Conservation (phyloP, 495 filamentous ascomycete genomes). For the Neurospora sp. region DNA sequence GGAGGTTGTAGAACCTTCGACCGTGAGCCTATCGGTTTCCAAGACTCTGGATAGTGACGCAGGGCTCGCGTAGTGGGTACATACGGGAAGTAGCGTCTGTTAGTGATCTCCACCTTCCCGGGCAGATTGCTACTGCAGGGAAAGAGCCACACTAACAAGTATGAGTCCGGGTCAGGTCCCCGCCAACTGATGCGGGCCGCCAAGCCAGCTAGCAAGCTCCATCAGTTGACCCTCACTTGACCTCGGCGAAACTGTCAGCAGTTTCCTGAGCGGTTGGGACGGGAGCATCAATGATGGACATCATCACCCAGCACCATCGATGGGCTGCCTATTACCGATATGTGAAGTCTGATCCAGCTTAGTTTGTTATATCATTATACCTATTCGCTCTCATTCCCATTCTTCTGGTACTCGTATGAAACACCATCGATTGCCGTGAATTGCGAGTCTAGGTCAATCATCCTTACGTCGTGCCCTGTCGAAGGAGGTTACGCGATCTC, state of each 20-base stretch:
- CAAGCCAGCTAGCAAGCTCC: background rate
- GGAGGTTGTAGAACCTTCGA: constrained; percentile 26
- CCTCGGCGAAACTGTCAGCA: background rate
- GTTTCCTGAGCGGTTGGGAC: background rate
- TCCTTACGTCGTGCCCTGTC: background rate
- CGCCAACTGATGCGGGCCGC: background rate
- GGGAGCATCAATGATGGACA: background rate
- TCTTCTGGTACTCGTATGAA: background rate
- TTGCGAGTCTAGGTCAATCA: background rate
- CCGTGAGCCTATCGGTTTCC: constrained; percentile 18
- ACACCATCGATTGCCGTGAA: background rate
- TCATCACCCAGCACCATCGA: background rate
- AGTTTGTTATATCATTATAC: background rate
- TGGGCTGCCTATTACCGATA: background rate
- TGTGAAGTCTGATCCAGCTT: background rate
- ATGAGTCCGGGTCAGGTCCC: background rate
- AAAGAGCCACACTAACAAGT: background rate
- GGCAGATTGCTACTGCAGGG: background rate
- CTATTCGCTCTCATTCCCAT: background rate
- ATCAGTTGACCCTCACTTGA: background rate
- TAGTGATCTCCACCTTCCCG: background rate
- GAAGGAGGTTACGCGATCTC: background rate
- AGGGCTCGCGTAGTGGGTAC: constrained; percentile 12
- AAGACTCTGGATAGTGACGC: constrained; percentile 16
- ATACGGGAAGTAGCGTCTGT: background rate